Base-by-base conservation (phyloP, 768 basidiomycete species). In the Leccinum variicolor region DNA sequence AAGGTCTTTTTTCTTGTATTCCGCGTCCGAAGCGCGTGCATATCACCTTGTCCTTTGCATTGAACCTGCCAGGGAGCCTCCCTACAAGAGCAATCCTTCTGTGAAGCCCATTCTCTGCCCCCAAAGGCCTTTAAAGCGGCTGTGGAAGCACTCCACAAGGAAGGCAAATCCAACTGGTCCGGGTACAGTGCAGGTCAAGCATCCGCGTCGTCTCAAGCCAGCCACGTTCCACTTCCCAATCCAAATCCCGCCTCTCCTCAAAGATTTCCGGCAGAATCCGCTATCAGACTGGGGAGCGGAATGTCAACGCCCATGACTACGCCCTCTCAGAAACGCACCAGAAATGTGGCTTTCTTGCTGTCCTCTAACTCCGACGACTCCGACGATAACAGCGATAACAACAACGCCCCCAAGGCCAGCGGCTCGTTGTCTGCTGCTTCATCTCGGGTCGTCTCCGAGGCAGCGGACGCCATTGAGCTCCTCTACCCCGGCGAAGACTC, bases 321-420 rank as follows among this genome's bases (percentile, higher is more conserved):
- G 51, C 66, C 36, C 54, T 71, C 54, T 56, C 68, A 1, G 58
- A 82, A 80, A 65, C 77, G 74, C 9, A 41, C 45, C 2, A 29
- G 29, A 31, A 31, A 4, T 2, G 60, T 70, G 2, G 50, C 48
- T 4, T 66, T 68, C 14, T 54, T 47, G 3, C 54, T 46, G 8
- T 60, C 63, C 19, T 47, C 57, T 9, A 46, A 64, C 53, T 59
- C 13, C 3, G 19, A 34, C 3, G 31, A 72, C 56, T 58, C 71
- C 64, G 51, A 67, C 54, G 55, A 77, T 64, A 11, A 45, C 19
- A n/a, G 0, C 3, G n/a, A 3, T 17, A n/a, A n/a, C 36, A 9
- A 36, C 34, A 17, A 36, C 33, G 33, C 33, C 14, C 33, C 33
- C 34, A 36, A 36, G 14, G 34, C 34, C 34, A 36, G 34, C 34